Percentiles rank a stretch among this genome's conserved stretches.
Evolutionary conservation across 768 basidiomycete species (phyloP).

Genomic region (Mycena floridula): DNA sequence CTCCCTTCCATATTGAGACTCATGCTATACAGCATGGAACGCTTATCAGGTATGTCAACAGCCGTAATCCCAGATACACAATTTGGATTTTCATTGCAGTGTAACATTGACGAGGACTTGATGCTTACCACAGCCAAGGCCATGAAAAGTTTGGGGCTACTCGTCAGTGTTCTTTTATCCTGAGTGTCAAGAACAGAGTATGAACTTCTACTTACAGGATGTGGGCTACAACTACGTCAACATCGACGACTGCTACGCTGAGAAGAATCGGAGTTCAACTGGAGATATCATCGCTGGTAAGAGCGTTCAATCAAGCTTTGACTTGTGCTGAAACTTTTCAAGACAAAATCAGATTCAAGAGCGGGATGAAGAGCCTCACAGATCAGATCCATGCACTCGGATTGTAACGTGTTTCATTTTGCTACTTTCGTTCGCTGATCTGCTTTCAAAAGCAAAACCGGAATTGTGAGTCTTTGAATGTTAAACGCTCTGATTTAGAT

Average conservation of each 20-base stretch:
- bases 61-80: neutral
- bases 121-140: slow-evolving; percentile 43
- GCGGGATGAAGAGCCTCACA: slow-evolving; percentile 52
- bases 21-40: slow-evolving; percentile 33
- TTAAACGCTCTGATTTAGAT: too few relatives aligned
- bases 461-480: slow-evolving; percentile 30
- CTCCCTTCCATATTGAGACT: slow-evolving; percentile 1
- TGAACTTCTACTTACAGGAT: slow-evolving; percentile 28
- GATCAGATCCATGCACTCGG: slow-evolving; percentile 52
- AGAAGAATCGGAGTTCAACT: slow-evolving; percentile 40
- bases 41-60: slow-evolving; percentile 31
- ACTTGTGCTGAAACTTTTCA: neutral
- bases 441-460: slow-evolving; percentile 27
- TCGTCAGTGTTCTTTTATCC: slow-evolving; percentile 22
- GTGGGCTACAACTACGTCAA: slow-evolving; percentile 57
- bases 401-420: slow-evolving; percentile 34
- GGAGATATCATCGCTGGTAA: slow-evolving; percentile 52
- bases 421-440: neutral
- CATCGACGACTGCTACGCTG: slow-evolving; percentile 62
- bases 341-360: slow-evolving; percentile 48
- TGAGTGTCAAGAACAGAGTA: neutral
- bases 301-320: slow-evolving; percentile 1
- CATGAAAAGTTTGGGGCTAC: slow-evolving; percentile 54
- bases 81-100: slow-evolving; percentile 17
- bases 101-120: slow-evolving; percentile 42